These are phyloP conservation scores for Pontederia crassipes DNA, from an alignment of 176 grass and related monocot genomes.

Conservation along the genomic window DNA sequence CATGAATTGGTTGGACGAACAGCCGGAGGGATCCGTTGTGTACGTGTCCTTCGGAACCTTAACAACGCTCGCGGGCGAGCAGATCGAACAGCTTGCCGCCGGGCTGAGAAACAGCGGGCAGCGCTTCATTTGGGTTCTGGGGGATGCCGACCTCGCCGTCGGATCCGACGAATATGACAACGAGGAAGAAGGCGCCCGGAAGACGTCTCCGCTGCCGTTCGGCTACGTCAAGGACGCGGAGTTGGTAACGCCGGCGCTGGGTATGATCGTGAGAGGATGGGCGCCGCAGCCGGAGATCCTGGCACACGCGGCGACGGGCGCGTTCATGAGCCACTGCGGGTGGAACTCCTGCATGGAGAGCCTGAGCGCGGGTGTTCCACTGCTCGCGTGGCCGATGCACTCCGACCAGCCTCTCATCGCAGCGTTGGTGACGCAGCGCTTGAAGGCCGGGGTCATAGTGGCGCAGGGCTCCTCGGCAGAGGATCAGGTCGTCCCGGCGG, in stretches of 20 bases:
- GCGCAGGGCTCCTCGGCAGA: no score
- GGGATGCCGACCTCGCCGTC: constrained; percentile 34
- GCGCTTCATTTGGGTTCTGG: constrained; percentile 56
- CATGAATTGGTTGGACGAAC: constrained; percentile 49
- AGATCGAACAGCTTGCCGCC: constrained; percentile 30
- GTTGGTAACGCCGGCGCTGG: background rate
- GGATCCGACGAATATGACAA: background rate
- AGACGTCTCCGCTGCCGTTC: constrained; percentile 13
- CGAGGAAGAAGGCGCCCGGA: background rate
- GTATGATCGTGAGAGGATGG: background rate
- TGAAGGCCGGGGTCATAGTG: no score
- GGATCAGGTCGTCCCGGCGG: no score
- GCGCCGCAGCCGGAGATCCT: constrained; percentile 16
- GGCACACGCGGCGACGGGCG: background rate
- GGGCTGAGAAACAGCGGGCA: constrained; percentile 35
- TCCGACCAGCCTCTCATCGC: no score
- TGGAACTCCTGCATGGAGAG: constrained; percentile 69
- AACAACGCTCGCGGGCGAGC: constrained; percentile 26
- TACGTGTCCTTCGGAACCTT: constrained; percentile 47
- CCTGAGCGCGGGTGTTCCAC: no score
- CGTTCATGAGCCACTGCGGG: constrained; percentile 74
- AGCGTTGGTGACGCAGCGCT: no score
- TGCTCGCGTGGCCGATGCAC: no score
- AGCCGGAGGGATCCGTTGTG: constrained; percentile 36
- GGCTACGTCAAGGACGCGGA: constrained; percentile 14